Evolutionary conservation across 1,284 basidiomycete species (phyloP), one percentile per base, ranked within the genome.

Genomic region (Cerioporus squamosus): DNA sequence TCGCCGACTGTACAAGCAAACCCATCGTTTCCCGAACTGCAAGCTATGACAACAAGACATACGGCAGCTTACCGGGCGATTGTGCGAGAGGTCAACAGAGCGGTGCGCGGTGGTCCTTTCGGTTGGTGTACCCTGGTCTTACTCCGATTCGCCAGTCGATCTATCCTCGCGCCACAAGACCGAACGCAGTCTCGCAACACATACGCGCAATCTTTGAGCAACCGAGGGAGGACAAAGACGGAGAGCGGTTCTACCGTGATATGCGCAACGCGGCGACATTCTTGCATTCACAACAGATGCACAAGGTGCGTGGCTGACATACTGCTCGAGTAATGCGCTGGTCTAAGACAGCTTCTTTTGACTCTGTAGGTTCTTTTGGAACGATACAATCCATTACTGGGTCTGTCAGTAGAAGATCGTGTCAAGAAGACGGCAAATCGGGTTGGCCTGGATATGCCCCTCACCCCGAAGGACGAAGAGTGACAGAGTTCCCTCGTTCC

Each of bases 321-420:
- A 22, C 23, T 20, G 44, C 23, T 49, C 52, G 36, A 26, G 20
- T 14, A 8, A 26, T 24, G 15, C 1, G 14, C 29, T 38, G 29
- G 29, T 31, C 14, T n/a, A 50, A n/a, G 44, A 43, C 38, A 44
- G 57, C 26, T 62, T 46, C 68, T 36, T 38, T 33, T 26, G 33
- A 12, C 40, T 42, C 39, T 36, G 38, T 62, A 94, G 92, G 78
- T 79, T 20, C 76, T 95, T 42, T 74, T 95, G 57, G 88, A 91
- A 60, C 80, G 93, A 56, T 97, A 97, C 77, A 96, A 95, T 72
- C 94, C 95, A 0, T 77, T 91, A 12, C 75, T 88, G 49, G 91
- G 91, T 67, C 81, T 95, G 67, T 88, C 92, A 0, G 78, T 82
- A 22, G 85, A 94, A 67, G 93, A 96, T 69, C 80, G 90, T 59